Percentiles rank a stretch among this genome's conserved stretches.
These are phyloP conservation scores for Abortiporus biennis DNA, from an alignment of 1,284 basidiomycete species.

Conservation along the genomic window DNA sequence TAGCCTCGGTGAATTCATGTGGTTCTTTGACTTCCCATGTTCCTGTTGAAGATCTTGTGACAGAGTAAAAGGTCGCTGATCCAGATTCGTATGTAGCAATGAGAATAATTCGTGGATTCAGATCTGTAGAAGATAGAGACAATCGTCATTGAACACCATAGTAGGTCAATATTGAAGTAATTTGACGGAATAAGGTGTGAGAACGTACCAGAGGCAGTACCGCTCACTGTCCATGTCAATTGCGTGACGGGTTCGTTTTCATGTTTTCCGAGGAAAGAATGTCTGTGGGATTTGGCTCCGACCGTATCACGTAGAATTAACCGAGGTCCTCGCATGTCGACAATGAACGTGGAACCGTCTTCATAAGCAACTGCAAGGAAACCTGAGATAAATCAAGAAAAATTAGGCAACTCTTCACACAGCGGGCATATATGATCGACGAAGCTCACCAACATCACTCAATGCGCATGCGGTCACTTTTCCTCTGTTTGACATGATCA, in stretches of 20 bases:
- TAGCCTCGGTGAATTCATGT: constrained; percentile 35
- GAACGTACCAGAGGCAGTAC: constrained; percentile 16
- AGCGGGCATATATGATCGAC: no score
- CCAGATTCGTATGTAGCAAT: constrained; percentile 61
- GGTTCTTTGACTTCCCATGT: constrained; percentile 43
- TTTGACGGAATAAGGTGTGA: not conserved
- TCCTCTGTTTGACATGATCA: constrained; percentile 47
- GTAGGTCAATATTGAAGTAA: no score
- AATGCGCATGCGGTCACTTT: constrained; percentile 50
- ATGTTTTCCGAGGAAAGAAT: constrained; percentile 25
- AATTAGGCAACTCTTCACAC: constrained; percentile 18
- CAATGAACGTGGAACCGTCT: constrained; percentile 51
- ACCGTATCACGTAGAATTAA: constrained; percentile 45
- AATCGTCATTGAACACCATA: not conserved
- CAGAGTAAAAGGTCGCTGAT: constrained; percentile 48
- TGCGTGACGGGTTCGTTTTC: constrained; percentile 39
- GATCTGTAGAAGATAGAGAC: constrained; percentile 33
- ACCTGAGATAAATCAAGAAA: constrained; percentile 35
- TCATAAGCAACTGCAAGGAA: constrained; percentile 69
- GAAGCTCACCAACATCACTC: constrained; percentile 68
- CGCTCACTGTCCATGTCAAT: constrained; percentile 60
- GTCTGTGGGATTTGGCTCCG: constrained; percentile 23
- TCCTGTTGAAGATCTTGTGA: constrained; percentile 34
- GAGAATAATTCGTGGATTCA: constrained; percentile 49
- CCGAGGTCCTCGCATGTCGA: constrained; percentile 70